phyloP scores from a whole-genome alignment of 257 asterid species.

The Haberlea rhodopensis region DNA sequence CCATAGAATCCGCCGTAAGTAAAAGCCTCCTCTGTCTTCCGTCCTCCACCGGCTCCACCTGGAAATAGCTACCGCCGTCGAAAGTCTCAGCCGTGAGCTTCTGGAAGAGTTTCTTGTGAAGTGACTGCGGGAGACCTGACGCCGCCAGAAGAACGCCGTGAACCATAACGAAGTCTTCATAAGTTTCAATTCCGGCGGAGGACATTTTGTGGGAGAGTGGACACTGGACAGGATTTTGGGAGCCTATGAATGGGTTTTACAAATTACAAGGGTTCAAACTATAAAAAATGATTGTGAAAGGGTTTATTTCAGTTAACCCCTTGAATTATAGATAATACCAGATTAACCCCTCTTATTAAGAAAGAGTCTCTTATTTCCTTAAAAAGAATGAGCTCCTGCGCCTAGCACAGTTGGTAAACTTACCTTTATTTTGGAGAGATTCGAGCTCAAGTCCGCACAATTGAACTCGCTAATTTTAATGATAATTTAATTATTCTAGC shows the following conservation, averaged over 20 bases:
- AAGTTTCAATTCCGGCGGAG: conserved; percentile 41
- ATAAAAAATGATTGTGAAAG: too few species aligned
- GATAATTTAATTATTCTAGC: too few species aligned
- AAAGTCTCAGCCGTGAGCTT: conserved; percentile 72
- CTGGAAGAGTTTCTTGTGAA: conserved; percentile 68
- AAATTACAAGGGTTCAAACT: not conserved
- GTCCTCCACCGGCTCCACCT: conserved; percentile 77
- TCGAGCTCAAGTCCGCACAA: too few species aligned
- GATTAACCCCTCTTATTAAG: too few species aligned
- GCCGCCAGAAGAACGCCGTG: conserved; percentile 78
- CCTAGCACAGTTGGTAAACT: too few species aligned
- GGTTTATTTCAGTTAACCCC: too few species aligned
- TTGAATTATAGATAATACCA: too few species aligned
- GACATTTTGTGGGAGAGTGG: conserved; percentile 31
- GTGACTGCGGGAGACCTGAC: conserved; percentile 71
- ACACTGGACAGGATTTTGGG: not conserved
- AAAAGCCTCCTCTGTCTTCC: conserved; percentile 82
- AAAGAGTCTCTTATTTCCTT: too few species aligned
- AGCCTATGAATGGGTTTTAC: not conserved
- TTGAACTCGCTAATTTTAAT: too few species aligned
- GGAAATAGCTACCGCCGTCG: conserved; percentile 87
- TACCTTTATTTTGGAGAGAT: too few species aligned
- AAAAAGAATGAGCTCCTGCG: too few species aligned
- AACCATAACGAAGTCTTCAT: conserved; percentile 66
- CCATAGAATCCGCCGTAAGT: conserved; percentile 45